Conservation (phyloP, 2,329 filamentous ascomycete species). For the Arthrobotrys conoides region DNA sequence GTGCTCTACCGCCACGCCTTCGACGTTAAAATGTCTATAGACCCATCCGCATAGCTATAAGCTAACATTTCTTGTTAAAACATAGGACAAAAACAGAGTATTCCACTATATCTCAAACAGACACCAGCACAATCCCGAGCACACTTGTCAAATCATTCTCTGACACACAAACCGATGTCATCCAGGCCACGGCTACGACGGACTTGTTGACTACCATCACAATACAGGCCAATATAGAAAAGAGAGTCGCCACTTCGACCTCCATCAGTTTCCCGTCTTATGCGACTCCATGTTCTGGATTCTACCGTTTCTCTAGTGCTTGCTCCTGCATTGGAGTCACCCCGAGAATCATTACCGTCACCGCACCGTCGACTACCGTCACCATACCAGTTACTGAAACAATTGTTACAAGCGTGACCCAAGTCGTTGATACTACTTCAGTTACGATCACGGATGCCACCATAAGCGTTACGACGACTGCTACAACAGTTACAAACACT, state of each 20-base stretch:
- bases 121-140: constrained; percentile 14
- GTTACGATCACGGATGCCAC: constrained; percentile 23
- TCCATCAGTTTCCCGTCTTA: constrained; percentile 19
- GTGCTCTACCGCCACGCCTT: background rate
- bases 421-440: constrained; percentile 22
- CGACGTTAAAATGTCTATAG: background rate
- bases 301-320: constrained; percentile 35
- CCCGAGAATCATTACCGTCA: constrained; percentile 9
- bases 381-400: constrained; percentile 21
- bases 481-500: constrained; percentile 1
- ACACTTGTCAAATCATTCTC: constrained; percentile 22
- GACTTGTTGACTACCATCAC: background rate
- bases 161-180: constrained; percentile 13
- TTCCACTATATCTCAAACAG: constrained; percentile 9
- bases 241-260: background rate
- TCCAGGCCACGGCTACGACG: constrained; percentile 20
- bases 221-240: background rate
- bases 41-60: background rate
- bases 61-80: background rate
- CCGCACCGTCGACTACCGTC: constrained; percentile 28
- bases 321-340: constrained; percentile 36
- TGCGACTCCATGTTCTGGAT: constrained; percentile 11
- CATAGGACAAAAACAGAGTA: constrained; percentile 16
- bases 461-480: constrained; percentile 13
- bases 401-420: background rate